Evolutionary conservation across 345 rosid species (phyloP).

Genomic region (Isatis tinctoria): DNA sequence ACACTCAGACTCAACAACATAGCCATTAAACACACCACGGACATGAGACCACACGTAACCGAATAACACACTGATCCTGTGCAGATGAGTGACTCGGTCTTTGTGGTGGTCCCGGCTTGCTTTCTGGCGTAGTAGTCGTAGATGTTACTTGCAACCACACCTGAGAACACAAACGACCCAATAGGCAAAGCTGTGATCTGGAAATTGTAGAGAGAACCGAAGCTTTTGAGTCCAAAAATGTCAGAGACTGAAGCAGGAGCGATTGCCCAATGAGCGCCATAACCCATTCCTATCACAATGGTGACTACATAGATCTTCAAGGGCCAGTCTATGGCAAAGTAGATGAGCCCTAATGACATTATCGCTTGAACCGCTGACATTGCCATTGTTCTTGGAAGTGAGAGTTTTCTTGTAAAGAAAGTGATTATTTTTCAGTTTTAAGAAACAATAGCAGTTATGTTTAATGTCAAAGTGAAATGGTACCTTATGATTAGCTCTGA

Average conservation of each 20-base stretch:
- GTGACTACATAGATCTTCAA: conserved; percentile 61
- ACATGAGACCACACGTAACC: conserved; percentile 55
- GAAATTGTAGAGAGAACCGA: conserved; percentile 73
- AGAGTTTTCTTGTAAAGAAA: conserved; percentile 39
- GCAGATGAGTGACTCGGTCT: conserved; percentile 45
- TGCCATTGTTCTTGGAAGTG: conserved; percentile 59
- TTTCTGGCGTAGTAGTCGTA: conserved; percentile 66
- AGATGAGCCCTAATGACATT: conserved; percentile 60
- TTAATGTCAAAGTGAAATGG: background rate
- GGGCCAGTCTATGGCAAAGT: conserved; percentile 57
- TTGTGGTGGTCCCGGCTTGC: conserved; percentile 39
- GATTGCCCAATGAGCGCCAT: conserved; percentile 64
- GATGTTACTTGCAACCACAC: conserved; percentile 66
- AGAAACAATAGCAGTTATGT: background rate
- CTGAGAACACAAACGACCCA: conserved; percentile 74
- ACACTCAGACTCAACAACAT: conserved; percentile 51
- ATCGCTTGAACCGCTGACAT: conserved; percentile 59
- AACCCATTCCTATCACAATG: conserved; percentile 52
- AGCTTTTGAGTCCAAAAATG: conserved; percentile 66
- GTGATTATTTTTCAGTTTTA: background rate
- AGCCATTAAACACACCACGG: conserved; percentile 52
- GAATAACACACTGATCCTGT: conserved; percentile 59
- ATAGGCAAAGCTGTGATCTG: conserved; percentile 49
- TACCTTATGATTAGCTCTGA: conserved; percentile 73
- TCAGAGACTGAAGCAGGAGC: conserved; percentile 66